Evolutionary conservation across 202 grass and related monocot genomes (phyloP).

Genomic region (Carex sylvatica): DNA sequence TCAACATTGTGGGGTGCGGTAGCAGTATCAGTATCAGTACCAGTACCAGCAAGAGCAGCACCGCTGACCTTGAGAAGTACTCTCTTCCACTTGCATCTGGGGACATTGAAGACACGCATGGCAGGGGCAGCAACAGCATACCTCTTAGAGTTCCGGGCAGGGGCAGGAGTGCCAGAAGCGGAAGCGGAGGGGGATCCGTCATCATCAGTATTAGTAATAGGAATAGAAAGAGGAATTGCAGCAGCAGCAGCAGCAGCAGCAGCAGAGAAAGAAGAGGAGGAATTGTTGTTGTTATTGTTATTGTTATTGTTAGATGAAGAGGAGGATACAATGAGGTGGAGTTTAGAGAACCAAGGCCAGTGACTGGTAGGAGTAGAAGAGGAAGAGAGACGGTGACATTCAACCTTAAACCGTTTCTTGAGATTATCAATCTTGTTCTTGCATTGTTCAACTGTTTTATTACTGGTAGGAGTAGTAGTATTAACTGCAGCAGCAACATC

Average conservation of each 20-base stretch:
- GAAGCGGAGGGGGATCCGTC: background rate
- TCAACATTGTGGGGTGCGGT: slow-evolving; percentile 76
- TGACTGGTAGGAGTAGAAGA: slow-evolving; percentile 31
- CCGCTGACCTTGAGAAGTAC: slow-evolving; percentile 90
- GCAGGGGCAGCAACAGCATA: slow-evolving; percentile 19
- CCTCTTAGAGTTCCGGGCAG: background rate
- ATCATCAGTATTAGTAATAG: background rate
- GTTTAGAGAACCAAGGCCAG: slow-evolving; percentile 89
- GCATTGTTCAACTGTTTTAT: slow-evolving; percentile 91
- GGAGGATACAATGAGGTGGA: slow-evolving; percentile 65
- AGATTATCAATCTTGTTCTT: slow-evolving; percentile 99
- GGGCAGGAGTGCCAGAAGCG: background rate
- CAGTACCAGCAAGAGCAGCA: slow-evolving; percentile 46
- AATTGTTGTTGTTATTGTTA: background rate
- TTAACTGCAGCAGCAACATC: slow-evolving; percentile 41
- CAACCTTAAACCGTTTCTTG: slow-evolving; percentile 98
- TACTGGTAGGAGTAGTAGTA: slow-evolving; percentile 6
- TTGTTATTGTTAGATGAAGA: background rate
- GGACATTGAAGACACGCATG: slow-evolving; percentile 30
- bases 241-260: slow-evolving; percentile 6
- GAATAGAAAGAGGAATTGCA: background rate
- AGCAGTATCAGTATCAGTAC: slow-evolving; percentile 27
- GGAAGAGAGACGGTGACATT: slow-evolving; percentile 60
- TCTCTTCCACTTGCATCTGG: slow-evolving; percentile 94
- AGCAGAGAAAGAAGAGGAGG: slow-evolving; percentile 18